These are phyloP conservation scores for Sugiyamaella pinicola DNA, from an alignment of 1,139 yeast species.

Conservation along the genomic window DNA sequence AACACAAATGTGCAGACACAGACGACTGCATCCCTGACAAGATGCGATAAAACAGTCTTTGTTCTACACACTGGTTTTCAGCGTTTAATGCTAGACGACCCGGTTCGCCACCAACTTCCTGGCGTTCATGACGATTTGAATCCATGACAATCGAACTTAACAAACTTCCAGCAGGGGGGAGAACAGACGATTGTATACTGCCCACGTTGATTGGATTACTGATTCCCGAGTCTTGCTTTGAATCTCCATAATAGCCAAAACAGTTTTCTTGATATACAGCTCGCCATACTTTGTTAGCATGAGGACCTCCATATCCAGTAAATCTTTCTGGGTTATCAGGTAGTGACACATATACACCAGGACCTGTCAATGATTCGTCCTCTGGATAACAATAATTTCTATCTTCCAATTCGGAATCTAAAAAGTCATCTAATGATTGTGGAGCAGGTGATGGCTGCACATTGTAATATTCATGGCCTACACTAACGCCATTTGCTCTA, in stretches of 20 bases:
- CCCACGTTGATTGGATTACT: constrained; percentile 29
- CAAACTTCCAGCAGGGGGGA: constrained; percentile 26
- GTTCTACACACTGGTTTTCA: constrained; percentile 71
- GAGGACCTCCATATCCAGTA: constrained; percentile 94
- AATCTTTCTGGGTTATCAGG: constrained; percentile 91
- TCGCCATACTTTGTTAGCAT: constrained; percentile 89
- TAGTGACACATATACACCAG: constrained; percentile 81
- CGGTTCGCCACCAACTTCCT: constrained; percentile 39
- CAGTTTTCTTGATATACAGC: constrained; percentile 92
- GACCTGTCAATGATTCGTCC: constrained; percentile 47
- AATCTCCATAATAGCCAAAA: constrained; percentile 57
- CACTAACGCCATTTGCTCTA: constrained; percentile 15
- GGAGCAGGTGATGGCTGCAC: constrained; percentile 8
- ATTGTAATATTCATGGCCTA: constrained; percentile 16
- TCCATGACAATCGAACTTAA: constrained; percentile 33
- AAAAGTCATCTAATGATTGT: constrained; percentile 11
- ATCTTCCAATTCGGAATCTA: constrained; percentile 23
- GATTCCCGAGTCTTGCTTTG: constrained; percentile 14
- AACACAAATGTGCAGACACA: constrained; percentile 88
- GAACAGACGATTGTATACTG: constrained; percentile 4
- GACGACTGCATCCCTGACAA: constrained; percentile 96
- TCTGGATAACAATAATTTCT: constrained; percentile 62
- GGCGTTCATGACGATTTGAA: constrained; percentile 31
- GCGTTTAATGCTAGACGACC: constrained; percentile 40
- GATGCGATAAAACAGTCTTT: constrained; percentile 81